Percentiles rank a stretch among this genome's conserved stretches.
Evolutionary conservation across 75 land plant genomes (phyloP).

Genomic region (Cupressus sempervirens): DNA sequence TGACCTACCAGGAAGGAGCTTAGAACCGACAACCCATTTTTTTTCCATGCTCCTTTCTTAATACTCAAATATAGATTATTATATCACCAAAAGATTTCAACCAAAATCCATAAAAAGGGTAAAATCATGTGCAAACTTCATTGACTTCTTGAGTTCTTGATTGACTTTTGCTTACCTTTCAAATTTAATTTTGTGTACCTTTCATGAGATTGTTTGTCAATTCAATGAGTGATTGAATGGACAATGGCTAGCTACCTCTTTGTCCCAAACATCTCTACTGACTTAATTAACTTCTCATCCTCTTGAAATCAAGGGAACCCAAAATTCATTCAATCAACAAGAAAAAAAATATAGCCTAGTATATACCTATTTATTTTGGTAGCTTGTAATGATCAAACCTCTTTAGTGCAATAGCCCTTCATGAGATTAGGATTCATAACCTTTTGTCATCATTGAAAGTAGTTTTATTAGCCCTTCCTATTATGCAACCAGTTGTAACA

Average conservation of each 20-base stretch:
- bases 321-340: neutral
- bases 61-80: constrained; percentile 26
- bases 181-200: constrained; percentile 36
- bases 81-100: constrained; percentile 15
- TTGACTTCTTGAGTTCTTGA: neutral
- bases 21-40: constrained; percentile 29
- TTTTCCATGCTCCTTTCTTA: constrained; percentile 31
- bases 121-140: neutral
- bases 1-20: constrained; percentile 11
- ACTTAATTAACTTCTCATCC: constrained; percentile 56
- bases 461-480: constrained; percentile 62
- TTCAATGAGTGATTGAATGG: constrained; percentile 67
- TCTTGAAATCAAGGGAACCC: constrained; percentile 33
- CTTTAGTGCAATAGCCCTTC: constrained; percentile 74
- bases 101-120: neutral
- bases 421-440: constrained; percentile 74
- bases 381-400: constrained; percentile 24
- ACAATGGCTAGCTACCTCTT: constrained; percentile 74
- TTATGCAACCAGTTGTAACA: constrained; percentile 56
- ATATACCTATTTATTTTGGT: neutral
- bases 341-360: neutral
- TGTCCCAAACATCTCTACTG: constrained; percentile 57
- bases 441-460: constrained; percentile 86
- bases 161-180: neutral
- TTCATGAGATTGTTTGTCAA: constrained; percentile 96